Conservation (phyloP, 1,284 basidiomycete genomes). For the Apiotrichum akiyoshidainum region DNA sequence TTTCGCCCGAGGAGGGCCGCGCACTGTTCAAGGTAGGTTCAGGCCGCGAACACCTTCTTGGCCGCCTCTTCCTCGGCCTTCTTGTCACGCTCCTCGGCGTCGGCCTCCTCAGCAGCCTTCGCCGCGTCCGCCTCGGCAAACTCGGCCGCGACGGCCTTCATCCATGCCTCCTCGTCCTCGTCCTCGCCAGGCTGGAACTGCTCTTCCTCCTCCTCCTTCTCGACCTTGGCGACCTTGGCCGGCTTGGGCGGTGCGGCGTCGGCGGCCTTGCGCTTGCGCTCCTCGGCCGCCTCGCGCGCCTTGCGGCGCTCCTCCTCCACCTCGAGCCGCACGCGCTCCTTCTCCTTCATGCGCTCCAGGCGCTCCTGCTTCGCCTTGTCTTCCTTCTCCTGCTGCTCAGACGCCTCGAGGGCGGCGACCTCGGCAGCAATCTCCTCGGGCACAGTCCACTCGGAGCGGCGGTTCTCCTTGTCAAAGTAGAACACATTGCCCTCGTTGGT, state of each 20-base stretch:
- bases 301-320: slow-evolving; percentile 53
- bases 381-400: slow-evolving; percentile 56
- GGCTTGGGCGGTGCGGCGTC: slow-evolving; percentile 54
- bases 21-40: slow-evolving; percentile 85
- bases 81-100: slow-evolving; percentile 55
- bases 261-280: slow-evolving; percentile 63
- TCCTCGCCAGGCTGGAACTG: slow-evolving; percentile 53
- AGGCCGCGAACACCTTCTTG: slow-evolving; percentile 62
- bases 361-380: slow-evolving; percentile 51
- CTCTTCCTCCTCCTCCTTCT: slow-evolving; percentile 44
- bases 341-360: slow-evolving; percentile 44
- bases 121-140: slow-evolving; percentile 73
- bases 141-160: slow-evolving; percentile 60
- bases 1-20: slow-evolving; percentile 84
- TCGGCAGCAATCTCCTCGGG: slow-evolving; percentile 80
- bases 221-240: slow-evolving; percentile 15
- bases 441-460: slow-evolving; percentile 82
- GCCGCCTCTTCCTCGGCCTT: slow-evolving; percentile 51
- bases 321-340: slow-evolving; percentile 53
- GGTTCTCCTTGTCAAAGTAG: slow-evolving; percentile 78
- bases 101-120: slow-evolving; percentile 54
- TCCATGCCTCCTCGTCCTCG: slow-evolving; percentile 70
- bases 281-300: slow-evolving; percentile 63
- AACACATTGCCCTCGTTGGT: slow-evolving; percentile 90
- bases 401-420: slow-evolving; percentile 62